phyloP scores from a whole-genome alignment of 2,329 filamentous ascomycete species.

The Penicillium digitatum region DNA sequence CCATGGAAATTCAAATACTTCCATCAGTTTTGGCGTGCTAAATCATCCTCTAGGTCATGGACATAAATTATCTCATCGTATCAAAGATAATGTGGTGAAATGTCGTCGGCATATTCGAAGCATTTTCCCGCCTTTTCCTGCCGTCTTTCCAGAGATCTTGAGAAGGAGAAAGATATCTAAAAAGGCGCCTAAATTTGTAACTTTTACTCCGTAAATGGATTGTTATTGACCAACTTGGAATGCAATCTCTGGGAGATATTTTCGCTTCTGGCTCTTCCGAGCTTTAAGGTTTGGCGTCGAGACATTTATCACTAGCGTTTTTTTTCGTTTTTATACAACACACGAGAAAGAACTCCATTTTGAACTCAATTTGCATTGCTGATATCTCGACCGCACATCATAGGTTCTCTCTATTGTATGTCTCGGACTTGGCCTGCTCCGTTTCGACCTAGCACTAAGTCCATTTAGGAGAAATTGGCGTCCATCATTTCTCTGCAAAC shows the following conservation, averaged over 20 bases:
- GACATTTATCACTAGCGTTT: background rate
- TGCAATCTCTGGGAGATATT: background rate
- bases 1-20: constrained; percentile 2
- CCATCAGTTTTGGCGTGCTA: background rate
- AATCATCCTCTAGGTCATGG: background rate
- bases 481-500: background rate
- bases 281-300: background rate
- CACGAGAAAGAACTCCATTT: background rate
- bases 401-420: background rate
- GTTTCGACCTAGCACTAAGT: background rate
- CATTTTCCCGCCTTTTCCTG: no score
- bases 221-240: no score
- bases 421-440: background rate
- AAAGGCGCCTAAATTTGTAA: no score
- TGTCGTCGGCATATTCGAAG: no score
- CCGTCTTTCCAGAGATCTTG: no score
- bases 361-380: background rate
- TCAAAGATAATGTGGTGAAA: background rate
- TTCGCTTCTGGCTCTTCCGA: background rate
- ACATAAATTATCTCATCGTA: background rate
- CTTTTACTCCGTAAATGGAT: no score
- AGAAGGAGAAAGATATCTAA: no score
- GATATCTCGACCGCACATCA: background rate
- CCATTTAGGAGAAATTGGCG: background rate
- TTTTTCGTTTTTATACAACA: background rate